Percentiles rank a stretch among this genome's conserved stretches.
These are phyloP conservation scores for Ganoderma meredithae DNA, from an alignment of 1,284 basidiomycete genomes.

Conservation along the genomic window DNA sequence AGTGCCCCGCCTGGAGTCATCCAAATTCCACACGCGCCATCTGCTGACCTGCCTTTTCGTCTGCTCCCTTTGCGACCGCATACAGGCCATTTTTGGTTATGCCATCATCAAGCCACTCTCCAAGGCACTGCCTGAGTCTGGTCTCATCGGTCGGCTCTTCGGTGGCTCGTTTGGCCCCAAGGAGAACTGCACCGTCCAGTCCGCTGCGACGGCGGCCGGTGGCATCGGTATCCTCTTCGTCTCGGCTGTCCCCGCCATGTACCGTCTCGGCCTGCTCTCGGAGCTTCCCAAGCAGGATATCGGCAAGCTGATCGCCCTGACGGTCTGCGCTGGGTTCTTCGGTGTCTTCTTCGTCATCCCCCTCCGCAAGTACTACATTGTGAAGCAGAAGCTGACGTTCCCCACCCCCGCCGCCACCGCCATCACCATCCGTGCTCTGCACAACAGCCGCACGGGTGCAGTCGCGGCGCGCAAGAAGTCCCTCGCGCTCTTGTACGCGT, in stretches of 20 bases:
- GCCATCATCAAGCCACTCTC: conserved; percentile 70
- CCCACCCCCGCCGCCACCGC: conserved; percentile 76
- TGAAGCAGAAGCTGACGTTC: conserved; percentile 74
- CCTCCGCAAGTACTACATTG: conserved; percentile 70
- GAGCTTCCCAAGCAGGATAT: conserved; percentile 55
- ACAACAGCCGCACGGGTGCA: conserved; percentile 58
- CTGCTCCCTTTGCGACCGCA: neutral
- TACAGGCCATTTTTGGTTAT: conserved; percentile 66
- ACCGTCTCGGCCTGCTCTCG: conserved; percentile 61
- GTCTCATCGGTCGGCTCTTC: conserved; percentile 52
- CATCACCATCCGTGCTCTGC: conserved; percentile 70
- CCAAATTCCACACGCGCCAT: neutral
- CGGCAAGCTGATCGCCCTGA: conserved; percentile 64
- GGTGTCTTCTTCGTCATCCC: conserved; percentile 76
- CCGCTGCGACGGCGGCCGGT: conserved; percentile 62
- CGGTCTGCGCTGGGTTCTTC: conserved; percentile 66
- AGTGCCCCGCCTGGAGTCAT: conserved; percentile 13
- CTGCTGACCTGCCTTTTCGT: neutral
- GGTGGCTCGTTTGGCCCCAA: conserved; percentile 73
- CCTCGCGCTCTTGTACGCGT: conserved; percentile 57
- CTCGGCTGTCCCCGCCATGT: conserved; percentile 73
- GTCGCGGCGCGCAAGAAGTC: conserved; percentile 65
- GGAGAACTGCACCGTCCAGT: conserved; percentile 70
- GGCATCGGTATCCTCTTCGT: conserved; percentile 71
- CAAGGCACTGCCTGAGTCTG: conserved; percentile 54